Evolutionary conservation across 306 rosid genomes (phyloP).

Genomic region (Rosa lucieae): DNA sequence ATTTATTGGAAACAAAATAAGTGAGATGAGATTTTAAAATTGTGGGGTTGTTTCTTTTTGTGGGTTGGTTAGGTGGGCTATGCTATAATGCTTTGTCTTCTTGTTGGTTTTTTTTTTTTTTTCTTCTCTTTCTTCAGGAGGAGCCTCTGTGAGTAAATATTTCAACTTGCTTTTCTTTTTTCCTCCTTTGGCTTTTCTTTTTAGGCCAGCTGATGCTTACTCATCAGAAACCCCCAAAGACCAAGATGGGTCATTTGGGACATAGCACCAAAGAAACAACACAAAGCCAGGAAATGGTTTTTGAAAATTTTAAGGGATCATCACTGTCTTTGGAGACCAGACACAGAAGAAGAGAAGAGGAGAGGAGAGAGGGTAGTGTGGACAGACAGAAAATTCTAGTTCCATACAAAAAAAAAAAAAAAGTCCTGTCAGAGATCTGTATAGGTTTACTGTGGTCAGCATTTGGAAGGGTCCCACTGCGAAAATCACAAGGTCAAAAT

Average conservation of each 20-base stretch:
- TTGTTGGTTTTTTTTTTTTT: constrained; percentile 35
- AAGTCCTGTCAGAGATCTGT: constrained; percentile 25
- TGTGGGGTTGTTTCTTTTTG: constrained; percentile 21
- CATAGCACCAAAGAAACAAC: not conserved
- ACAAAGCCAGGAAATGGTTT: not conserved
- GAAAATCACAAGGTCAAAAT: constrained; percentile 44
- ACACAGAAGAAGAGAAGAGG: not conserved
- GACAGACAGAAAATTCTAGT: not conserved
- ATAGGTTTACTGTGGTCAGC: constrained; percentile 35
- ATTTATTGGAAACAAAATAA: not conserved
- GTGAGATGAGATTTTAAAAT: not conserved
- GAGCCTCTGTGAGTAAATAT: constrained; percentile 45
- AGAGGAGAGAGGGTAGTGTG: not conserved
- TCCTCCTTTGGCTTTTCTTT: constrained; percentile 35
- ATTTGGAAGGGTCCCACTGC: constrained; percentile 40
- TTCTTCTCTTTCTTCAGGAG: constrained; percentile 5
- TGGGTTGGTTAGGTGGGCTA: constrained; percentile 58
- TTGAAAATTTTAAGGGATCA: not conserved
- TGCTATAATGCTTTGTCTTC: constrained; percentile 59
- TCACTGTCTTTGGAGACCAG: not conserved
- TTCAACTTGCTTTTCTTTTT: constrained; percentile 37
- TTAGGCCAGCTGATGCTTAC: constrained; percentile 35
- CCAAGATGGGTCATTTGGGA: not conserved
- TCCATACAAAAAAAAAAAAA: not conserved
- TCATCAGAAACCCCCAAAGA: constrained; percentile 15